A percentile compares a stretch with the other conserved stretches of the same genome.
These are phyloP conservation scores for Quercus suber DNA, from an alignment of 306 rosid genomes.

Conservation along the genomic window DNA sequence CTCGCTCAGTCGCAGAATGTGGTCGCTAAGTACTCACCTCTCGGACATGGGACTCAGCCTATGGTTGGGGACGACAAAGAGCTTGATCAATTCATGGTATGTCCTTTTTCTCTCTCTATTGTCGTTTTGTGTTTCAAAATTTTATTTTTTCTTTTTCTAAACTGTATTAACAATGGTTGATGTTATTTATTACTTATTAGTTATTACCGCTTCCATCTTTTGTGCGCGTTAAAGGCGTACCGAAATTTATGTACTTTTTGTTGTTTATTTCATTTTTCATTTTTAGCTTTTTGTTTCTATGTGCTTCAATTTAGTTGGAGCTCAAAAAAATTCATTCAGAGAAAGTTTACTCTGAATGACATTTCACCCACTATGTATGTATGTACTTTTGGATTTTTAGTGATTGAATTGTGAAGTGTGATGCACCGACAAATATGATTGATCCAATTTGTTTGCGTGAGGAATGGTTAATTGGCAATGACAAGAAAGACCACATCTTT, in stretches of 20 bases:
- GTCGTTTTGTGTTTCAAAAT: not conserved
- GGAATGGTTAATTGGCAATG: not conserved
- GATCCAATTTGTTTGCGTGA: not conserved
- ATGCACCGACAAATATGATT: not conserved
- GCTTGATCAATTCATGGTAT: conserved; percentile 96
- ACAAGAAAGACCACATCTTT: not conserved
- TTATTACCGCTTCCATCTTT: too few species aligned
- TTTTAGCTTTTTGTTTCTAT: too few species aligned
- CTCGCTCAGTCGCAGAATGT: conserved; percentile 92
- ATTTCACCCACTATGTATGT: not conserved
- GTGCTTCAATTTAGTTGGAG: not conserved
- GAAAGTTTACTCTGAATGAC: not conserved
- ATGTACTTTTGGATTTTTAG: not conserved
- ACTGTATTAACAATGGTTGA: not conserved
- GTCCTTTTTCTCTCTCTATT: not conserved
- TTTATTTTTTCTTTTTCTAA: not conserved
- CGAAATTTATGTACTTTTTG: too few species aligned
- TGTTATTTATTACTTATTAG: not conserved
- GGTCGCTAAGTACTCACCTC: conserved; percentile 81
- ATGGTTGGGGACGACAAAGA: conserved; percentile 75
- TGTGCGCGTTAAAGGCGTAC: not conserved
- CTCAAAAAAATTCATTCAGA: too few species aligned
- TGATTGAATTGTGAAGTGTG: not conserved
- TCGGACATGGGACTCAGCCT: conserved; percentile 43
- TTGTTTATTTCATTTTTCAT: too few species aligned